Base-by-base conservation (phyloP, 1,139 yeast species). In the Geotrichum restrictum region DNA sequence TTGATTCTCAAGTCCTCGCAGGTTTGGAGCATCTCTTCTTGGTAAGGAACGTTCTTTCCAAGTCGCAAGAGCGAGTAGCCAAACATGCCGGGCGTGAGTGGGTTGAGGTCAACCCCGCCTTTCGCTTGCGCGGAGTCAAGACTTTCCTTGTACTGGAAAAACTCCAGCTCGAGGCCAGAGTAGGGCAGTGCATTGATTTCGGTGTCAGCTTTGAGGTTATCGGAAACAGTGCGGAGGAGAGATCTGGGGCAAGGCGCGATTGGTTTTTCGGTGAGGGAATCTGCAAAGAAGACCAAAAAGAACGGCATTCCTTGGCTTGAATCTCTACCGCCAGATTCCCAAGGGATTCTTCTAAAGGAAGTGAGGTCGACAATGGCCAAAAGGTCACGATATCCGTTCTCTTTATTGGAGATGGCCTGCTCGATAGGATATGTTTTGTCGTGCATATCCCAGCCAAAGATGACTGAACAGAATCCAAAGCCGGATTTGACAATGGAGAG, bases 401-500 rank as follows among this genome's bases (percentile, higher is more conserved):
- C 64, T 16, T 64, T 59, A 51, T 64, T 65, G 11, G 70, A 64
- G n/a, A 69, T 59, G 29, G 56, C 44, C 29, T 64, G 58, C 16
- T 65, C 68, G 18, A 54, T 54, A 21, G 60, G 54, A 52, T 69
- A 69, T 19, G 65, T 62, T 47, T 56, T 58, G 55, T 69, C 73
- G 53, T 66, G 71, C 67, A 66, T 63, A 51, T 69, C 73, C 73
- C 73, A 69, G 33, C 72, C 73, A 49, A 69, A 69, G 27, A 69
- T 61, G 29, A 69, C 73, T 19, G 64, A 59, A 58, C 71, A 67
- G 55, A 68, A 68, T 6, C 73, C 73, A 55, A 69, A 67, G 10
- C 71, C 71, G 8, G 58, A 57, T 22, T 60, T 50, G 27, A 63
- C 60, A 19, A 53, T 44, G 14, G 69, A 63, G 11, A 63, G 52